Percentiles rank a stretch among this genome's conserved stretches.
phyloP scores from a whole-genome alignment of 1,284 basidiomycete species.

The Rhodotorula sp. region DNA sequence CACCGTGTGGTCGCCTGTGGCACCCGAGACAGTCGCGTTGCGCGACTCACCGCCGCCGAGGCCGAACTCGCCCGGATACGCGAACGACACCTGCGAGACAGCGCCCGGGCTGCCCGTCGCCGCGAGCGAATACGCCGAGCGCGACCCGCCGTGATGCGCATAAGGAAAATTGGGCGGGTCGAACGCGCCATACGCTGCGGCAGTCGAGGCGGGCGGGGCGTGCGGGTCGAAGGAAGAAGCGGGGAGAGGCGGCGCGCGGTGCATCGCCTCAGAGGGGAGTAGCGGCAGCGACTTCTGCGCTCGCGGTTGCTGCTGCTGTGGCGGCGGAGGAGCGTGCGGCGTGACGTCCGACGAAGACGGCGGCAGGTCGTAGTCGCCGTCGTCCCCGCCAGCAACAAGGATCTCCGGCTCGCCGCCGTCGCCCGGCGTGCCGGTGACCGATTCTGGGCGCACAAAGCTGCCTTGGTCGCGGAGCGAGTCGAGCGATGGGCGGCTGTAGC shows the following conservation, averaged over 20 bases:
- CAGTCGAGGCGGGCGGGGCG: background rate
- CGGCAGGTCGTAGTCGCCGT: background rate
- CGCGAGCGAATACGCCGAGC: constrained; percentile 30
- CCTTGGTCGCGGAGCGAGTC: constrained; percentile 14
- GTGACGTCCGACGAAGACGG: background rate
- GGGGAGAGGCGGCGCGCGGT: background rate
- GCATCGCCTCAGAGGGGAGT: constrained; percentile 20
- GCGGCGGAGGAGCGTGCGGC: too few relatives aligned
- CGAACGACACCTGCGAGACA: background rate
- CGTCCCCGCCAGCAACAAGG: constrained; percentile 11
- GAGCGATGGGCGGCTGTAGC: constrained; percentile 9
- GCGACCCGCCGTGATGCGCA: constrained; percentile 7
- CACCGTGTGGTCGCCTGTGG: background rate
- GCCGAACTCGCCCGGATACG: constrained; percentile 3
- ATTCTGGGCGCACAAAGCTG: background rate
- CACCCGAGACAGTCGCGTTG: background rate
- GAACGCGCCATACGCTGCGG: too few relatives aligned
- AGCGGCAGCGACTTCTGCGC: constrained; percentile 30
- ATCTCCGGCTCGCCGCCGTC: constrained; percentile 17
- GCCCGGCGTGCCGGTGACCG: background rate
- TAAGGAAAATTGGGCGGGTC: background rate
- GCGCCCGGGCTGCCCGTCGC: background rate
- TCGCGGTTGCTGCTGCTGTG: constrained; percentile 5
- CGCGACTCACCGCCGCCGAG: background rate
- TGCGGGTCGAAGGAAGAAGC: background rate